Evolutionary conservation across 257 asterid genomes (phyloP).

Genomic region (Capsicum baccatum): DNA sequence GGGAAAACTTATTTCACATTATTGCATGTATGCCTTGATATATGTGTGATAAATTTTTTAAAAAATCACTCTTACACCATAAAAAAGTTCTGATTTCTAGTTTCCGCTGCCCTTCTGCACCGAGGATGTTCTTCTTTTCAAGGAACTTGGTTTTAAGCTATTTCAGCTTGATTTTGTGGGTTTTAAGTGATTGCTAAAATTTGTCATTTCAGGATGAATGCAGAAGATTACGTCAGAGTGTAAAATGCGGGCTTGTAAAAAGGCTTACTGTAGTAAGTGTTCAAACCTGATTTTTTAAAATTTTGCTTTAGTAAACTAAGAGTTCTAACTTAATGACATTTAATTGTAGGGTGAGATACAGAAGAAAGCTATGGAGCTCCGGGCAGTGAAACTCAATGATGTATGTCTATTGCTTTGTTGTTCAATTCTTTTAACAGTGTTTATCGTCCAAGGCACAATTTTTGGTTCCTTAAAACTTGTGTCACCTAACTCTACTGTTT

Average conservation of each 20-base stretch:
- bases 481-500: neutral
- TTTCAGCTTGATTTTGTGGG: conserved; percentile 21
- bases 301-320: neutral
- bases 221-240: conserved; percentile 77
- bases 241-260: conserved; percentile 78
- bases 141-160: neutral
- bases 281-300: conserved; percentile 17
- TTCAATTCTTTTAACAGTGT: conserved; percentile 3
- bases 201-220: conserved; percentile 75
- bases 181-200: conserved; percentile 15
- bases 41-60: neutral
- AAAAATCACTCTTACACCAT: neutral
- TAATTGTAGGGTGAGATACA: conserved; percentile 73
- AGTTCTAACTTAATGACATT: conserved; percentile 23
- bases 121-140: neutral
- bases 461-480: conserved; percentile 1
- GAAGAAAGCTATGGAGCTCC: conserved; percentile 74
- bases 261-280: conserved; percentile 75
- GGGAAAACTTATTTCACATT: neutral
- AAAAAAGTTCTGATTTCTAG: neutral
- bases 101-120: neutral
- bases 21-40: neutral
- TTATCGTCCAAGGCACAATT: neutral
- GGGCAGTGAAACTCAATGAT: conserved; percentile 61
- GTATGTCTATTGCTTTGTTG: conserved; percentile 44